Percentiles rank a stretch among this genome's conserved stretches.
Conservation (phyloP, 768 basidiomycete species). For the Lentinus brumalis region DNA sequence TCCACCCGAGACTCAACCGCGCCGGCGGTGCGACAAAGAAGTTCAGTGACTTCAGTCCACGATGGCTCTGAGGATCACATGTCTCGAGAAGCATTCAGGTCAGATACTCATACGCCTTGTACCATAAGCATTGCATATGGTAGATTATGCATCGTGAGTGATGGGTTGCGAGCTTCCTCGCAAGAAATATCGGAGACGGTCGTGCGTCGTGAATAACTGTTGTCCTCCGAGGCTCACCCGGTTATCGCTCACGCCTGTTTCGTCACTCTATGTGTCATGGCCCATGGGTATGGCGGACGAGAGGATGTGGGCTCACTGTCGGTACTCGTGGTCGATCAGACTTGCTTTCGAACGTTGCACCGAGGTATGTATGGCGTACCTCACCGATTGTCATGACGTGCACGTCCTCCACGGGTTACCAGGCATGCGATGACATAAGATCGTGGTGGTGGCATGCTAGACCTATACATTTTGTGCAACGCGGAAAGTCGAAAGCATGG, state of each 20-base stretch:
- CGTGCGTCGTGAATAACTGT: too few relatives aligned
- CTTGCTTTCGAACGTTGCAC: too few relatives aligned
- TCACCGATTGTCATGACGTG: background rate
- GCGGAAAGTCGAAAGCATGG: conserved; percentile 30
- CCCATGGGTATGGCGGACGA: too few relatives aligned
- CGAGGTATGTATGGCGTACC: too few relatives aligned
- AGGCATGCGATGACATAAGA: conserved; percentile 17
- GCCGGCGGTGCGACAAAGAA: conserved; percentile 3
- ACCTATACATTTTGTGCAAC: conserved; percentile 30
- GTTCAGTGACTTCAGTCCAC: too few relatives aligned
- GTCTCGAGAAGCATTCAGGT: background rate
- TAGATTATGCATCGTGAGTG: too few relatives aligned
- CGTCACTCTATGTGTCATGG: too few relatives aligned
- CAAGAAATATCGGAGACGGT: background rate
- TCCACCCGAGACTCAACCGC: conserved; percentile 18
- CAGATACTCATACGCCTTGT: too few relatives aligned
- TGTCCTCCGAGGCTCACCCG: background rate
- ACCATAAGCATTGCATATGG: too few relatives aligned
- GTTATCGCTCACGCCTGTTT: background rate
- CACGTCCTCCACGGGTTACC: background rate
- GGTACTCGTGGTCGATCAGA: background rate
- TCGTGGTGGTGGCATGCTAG: conserved; percentile 23
- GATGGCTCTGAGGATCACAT: conserved; percentile 12
- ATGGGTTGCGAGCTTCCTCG: too few relatives aligned
- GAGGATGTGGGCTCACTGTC: background rate